Conservation (phyloP, 805 yeast genomes). For the Candida hungchunana region DNA sequence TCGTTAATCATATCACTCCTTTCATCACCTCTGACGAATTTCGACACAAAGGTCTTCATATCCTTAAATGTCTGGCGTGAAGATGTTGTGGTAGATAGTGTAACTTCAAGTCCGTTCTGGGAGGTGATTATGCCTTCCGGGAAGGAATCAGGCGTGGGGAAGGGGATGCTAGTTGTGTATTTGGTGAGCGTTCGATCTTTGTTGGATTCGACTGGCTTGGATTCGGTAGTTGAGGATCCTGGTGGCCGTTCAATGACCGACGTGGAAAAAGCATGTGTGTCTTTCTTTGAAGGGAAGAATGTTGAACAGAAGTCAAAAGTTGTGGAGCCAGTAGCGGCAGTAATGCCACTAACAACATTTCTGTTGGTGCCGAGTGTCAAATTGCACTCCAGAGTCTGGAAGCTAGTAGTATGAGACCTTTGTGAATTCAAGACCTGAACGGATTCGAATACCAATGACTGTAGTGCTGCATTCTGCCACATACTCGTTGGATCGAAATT, state of each 20-base stretch:
- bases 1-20: conserved; percentile 50
- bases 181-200: conserved; percentile 8
- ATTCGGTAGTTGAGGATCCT: not conserved
- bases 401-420: conserved; percentile 15
- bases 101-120: conserved; percentile 16
- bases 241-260: conserved; percentile 24
- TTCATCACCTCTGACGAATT: conserved; percentile 39
- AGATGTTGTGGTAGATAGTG: conserved; percentile 21
- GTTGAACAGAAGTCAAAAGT: conserved; percentile 8
- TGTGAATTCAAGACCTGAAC: conserved; percentile 39
- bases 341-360: conserved; percentile 42
- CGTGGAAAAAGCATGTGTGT: conserved; percentile 26
- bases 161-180: conserved; percentile 11
- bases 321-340: conserved; percentile 12
- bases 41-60: conserved; percentile 30
- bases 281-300: conserved; percentile 5
- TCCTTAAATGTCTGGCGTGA: conserved; percentile 16
- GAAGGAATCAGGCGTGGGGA: conserved; percentile 29
- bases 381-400: conserved; percentile 35
- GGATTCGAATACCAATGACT: conserved; percentile 42
- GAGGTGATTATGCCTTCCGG: conserved; percentile 24
- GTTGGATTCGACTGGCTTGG: not conserved
- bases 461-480: conserved; percentile 43
- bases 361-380: conserved; percentile 40
- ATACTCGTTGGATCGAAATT: conserved; percentile 14